Base-by-base conservation (phyloP, 164 flowering plant genomes). In the Sedum album region DNA sequence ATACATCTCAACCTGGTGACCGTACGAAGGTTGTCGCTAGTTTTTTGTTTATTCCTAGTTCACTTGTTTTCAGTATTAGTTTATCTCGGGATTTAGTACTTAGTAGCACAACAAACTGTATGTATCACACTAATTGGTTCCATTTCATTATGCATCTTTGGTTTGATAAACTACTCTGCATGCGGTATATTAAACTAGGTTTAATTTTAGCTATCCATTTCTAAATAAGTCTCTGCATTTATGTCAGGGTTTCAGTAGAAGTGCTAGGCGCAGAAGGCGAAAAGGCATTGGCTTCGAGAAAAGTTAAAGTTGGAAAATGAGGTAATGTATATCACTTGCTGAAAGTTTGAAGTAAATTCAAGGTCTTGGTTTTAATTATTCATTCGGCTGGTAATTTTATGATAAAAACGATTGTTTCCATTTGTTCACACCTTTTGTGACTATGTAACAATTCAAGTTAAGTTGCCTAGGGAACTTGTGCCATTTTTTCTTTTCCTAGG, bases 241-340 rank as follows among this genome's bases (percentile, higher is more conserved):
- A 26, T 13, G 30, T 57, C 81, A 88, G 97, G 6, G 72, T 10
- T 89, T 90, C 49, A 86, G 96, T 74, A 87, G 98, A 79, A 92
- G 95, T 81, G 82, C 98, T 69, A 80, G 93, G 26, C 87, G 98
- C 25, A 92, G 73, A 81, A 84, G 79, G 89, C 88, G 21, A 88
- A 87, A 77, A 86, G 98, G 76, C 74, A 57, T 68, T 86, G 88
- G 94, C 48, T 83, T 79, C 78, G 86, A 64, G 87, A 83, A 72
- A 73, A 74, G 61, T 75, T 74, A 30, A 80, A 79, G 68, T 60
- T 70, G 70, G 77, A 78, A 72, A 80, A 74, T 70, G 79, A 84
- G 88, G 87, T 80, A 44, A 9, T 71, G 36, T 53, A 15, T 14
- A 1, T 1, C 9, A 51, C 3, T 18, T 23, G 18, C 20, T 26